Percentiles rank a stretch among this genome's conserved stretches.
Conservation (phyloP, 345 rosid species). For the Pugionium cornutum region DNA sequence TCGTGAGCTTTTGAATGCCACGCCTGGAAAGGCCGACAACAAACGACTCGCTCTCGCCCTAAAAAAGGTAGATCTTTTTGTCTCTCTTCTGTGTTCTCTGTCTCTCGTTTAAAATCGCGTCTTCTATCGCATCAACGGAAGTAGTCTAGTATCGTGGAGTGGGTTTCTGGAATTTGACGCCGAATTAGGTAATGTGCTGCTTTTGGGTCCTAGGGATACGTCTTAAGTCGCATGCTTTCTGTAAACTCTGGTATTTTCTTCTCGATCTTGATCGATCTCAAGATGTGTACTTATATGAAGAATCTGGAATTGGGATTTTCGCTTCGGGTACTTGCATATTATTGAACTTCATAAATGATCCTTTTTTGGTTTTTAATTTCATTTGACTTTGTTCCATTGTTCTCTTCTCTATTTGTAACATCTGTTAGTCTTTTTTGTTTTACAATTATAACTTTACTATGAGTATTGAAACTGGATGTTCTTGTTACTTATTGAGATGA, state of each 20-base stretch:
- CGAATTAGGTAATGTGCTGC: neutral
- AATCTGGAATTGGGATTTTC: constrained; percentile 19
- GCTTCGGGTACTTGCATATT: constrained; percentile 4
- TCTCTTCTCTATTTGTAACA: neutral
- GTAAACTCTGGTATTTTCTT: neutral
- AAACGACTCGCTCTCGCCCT: constrained; percentile 90
- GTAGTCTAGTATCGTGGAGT: neutral
- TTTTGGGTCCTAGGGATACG: constrained; percentile 19
- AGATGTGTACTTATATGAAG: constrained; percentile 17
- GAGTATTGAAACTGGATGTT: constrained; percentile 16
- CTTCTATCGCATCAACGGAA: neutral
- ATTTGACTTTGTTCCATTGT: constrained; percentile 11
- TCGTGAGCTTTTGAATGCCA: constrained; percentile 75
- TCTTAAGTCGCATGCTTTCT: constrained; percentile 7
- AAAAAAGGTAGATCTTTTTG: constrained; percentile 60
- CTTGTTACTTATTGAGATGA: constrained; percentile 13
- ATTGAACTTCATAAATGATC: constrained; percentile 15
- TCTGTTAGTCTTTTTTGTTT: neutral
- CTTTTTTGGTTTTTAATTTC: neutral
- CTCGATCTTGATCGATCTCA: constrained; percentile 17
- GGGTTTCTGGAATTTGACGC: neutral
- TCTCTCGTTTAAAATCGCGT: constrained; percentile 10
- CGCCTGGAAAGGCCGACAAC: constrained; percentile 76
- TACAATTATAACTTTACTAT: neutral
- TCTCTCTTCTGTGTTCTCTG: neutral